Percentiles rank a stretch among this genome's conserved stretches.
Conservation (phyloP, 345 rosid genomes). For the Eucalyptus paniculata region DNA sequence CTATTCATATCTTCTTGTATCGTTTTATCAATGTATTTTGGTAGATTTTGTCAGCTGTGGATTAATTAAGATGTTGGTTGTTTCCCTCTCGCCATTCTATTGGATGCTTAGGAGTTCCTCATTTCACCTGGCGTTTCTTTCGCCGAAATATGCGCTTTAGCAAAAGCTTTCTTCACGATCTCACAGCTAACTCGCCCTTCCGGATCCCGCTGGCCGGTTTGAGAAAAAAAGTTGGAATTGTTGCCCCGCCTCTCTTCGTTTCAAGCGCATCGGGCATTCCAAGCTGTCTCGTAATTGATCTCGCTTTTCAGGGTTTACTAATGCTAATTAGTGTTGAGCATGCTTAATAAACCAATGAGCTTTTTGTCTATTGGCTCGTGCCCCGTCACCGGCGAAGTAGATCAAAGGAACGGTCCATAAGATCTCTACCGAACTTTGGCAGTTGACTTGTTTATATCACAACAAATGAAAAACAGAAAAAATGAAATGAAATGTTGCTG, state of each 20-base stretch:
- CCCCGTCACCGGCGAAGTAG: background rate
- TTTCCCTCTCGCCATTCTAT: background rate
- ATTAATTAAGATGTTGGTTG: background rate
- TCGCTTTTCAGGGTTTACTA: background rate
- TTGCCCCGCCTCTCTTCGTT: background rate
- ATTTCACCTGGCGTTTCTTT: background rate
- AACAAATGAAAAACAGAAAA: too few species aligned
- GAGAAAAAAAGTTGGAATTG: background rate
- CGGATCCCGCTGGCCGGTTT: background rate
- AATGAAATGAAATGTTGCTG: constrained; percentile 11
- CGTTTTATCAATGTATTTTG: background rate
- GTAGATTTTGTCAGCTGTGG: background rate
- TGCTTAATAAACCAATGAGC: background rate
- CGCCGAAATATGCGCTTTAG: background rate
- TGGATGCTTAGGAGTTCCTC: background rate
- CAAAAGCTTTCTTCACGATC: background rate
- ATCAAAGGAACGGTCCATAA: background rate
- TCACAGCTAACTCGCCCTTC: background rate
- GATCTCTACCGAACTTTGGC: background rate
- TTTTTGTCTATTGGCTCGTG: background rate
- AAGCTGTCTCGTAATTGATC: background rate
- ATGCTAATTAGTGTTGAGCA: background rate
- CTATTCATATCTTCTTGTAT: background rate
- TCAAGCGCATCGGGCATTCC: background rate
- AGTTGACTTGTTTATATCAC: background rate